Base-by-base conservation (phyloP, 768 basidiomycete genomes). In the Termitomyces eurrhizus region DNA sequence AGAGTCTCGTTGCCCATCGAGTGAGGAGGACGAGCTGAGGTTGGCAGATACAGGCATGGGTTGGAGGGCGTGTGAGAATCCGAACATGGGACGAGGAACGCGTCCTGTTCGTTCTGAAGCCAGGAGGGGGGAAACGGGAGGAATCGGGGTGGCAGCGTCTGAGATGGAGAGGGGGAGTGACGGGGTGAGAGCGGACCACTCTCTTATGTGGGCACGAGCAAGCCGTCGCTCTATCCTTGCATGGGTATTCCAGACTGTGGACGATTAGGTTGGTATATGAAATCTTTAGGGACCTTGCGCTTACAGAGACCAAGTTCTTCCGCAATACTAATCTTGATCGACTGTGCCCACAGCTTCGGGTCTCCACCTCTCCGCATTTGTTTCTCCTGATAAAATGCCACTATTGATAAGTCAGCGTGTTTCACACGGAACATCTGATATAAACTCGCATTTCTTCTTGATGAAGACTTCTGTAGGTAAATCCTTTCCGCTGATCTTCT, bases 191-290 rank as follows among this genome's bases (percentile, higher is more conserved):
- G 73, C 63, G 14, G 76, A 66, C 62, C 87, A 78, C 35, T 83
- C 80, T n/a, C 73, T 64, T 57, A 92, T 84, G 61, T 90, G 88
- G 0, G 78, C 79, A 62, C 80, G 68, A 0, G 89, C 88, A 13
- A 84, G 78, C 2, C 71, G 70, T 18, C 76, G 72, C 7, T 78
- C 75, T 48, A 90, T 80, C 4, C 88, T 83, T n/a, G 81, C 70
- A 67, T 91, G 87, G 0, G 80, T 86, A 67, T 92, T 93, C 90
- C 91, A 92, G 72, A 92, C 89, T 90, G 58, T 50, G 50, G 64
- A 32, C 0, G 35, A 26, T 26, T 35, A 39, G 29, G 4, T 14
- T 6, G 35, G 26, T 41, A 29, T 29, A 54, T 1, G 4, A 21
- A 24, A 8, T n/a, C 50, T 59, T 3, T 4, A 36, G 24, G 48